Percentiles rank a stretch among this genome's conserved stretches.
Conservation (phyloP, 2,329 filamentous ascomycete genomes). For the Xylaria sp. region DNA sequence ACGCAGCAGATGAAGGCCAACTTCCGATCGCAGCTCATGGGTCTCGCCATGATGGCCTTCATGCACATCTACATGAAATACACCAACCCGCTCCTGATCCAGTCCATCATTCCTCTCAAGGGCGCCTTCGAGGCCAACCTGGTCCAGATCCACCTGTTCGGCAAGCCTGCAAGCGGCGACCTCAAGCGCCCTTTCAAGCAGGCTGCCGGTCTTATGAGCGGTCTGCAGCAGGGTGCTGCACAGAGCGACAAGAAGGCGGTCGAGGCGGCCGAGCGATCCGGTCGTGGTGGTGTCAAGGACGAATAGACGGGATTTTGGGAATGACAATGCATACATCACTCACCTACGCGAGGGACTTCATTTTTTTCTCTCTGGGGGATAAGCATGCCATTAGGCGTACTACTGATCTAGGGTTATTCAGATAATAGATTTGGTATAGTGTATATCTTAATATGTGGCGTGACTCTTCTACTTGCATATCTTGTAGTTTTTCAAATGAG, state of each 20-base stretch:
- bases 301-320: slow-evolving; percentile 59
- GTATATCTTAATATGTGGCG: neutral
- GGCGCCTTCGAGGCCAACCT: slow-evolving; percentile 93
- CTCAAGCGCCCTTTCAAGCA: slow-evolving; percentile 97
- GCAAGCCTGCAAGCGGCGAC: slow-evolving; percentile 86
- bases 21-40: slow-evolving; percentile 94
- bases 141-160: slow-evolving; percentile 93
- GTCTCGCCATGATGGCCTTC: slow-evolving; percentile 95
- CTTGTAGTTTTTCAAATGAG: neutral
- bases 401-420: slow-evolving; percentile 9
- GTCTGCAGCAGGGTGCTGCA: slow-evolving; percentile 75
- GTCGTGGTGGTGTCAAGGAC: slow-evolving; percentile 76
- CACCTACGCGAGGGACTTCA: neutral
- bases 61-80: slow-evolving; percentile 99
- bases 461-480: neutral
- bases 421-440: slow-evolving; percentile 20
- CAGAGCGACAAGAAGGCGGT: slow-evolving; percentile 95
- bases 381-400: neutral
- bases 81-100: slow-evolving; percentile 98
- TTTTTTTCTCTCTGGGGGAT: neutral
- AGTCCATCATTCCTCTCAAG: slow-evolving; percentile 98
- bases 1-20: slow-evolving; percentile 82
- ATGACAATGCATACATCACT: neutral
- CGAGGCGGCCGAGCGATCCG: slow-evolving; percentile 80
- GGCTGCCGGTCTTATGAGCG: slow-evolving; percentile 81